Base-by-base conservation (phyloP, 2,329 filamentous ascomycete species). In the Aulographum hederae region DNA sequence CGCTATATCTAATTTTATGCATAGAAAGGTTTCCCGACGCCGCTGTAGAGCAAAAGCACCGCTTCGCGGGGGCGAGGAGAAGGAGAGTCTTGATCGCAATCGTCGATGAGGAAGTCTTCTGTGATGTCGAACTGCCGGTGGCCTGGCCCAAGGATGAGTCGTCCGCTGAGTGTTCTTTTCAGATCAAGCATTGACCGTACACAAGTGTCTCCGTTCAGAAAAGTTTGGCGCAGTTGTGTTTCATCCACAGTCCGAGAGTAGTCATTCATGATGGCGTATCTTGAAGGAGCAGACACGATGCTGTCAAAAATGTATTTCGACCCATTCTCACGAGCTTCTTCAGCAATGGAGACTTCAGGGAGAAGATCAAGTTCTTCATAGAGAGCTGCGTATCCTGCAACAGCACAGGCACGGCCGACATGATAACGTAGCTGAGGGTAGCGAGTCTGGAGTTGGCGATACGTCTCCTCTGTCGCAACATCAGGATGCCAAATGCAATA, bases 401-500 rank as follows among this genome's bases (percentile, higher is more conserved):
- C 52, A 6, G 56, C 57, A 37, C 56, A 60, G 0, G 55, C 51
- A 3, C 55, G 46, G 4, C 46, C 54, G n/a, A 56, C 47, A 10
- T 57, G 46, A 34, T 59, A 60, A 4, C n/a, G 30, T 43, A 37
- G 37, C 4, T 39, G 12, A 1, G 51, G 51, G 36, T 47, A 57
- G 1, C 34, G 36, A 1, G 23, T 11, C 4, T 40, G 47, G n/a
- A 61, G 35, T 2, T 41, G 27, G 2, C 52, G 46, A 16, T 54
- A 51, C 1, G 52, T 59, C 1, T 50, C 45, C 34, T 58, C 51
- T 0, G 33, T 37, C 2, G 56, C 48, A 1, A 49, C 18, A 1
- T 56, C 46, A 0, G 56, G 57, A 37, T 56, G 38, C 54, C 54
- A 60, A 28, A 60, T 55, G 34, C 56, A 60, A 38, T 60, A 60